These are phyloP conservation scores for Plasmodium reichenowi DNA, from an alignment of 169 alveolate species.

Conservation along the genomic window DNA sequence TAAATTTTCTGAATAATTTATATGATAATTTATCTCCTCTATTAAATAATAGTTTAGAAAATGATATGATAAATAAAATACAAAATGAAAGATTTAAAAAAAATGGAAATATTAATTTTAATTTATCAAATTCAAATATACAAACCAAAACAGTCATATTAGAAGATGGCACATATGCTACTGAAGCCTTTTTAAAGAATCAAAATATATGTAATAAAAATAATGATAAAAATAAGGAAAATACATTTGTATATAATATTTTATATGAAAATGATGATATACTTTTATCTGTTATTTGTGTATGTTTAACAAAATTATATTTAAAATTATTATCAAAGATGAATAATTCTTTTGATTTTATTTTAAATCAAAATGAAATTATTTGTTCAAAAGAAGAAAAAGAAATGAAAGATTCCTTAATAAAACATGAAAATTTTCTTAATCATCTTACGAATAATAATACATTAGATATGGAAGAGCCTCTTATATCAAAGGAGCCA, in stretches of 20 bases:
- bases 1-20: constrained; percentile 7
- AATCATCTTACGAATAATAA: neutral
- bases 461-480: neutral
- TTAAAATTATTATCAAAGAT: constrained; percentile 32
- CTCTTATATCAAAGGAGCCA: neutral
- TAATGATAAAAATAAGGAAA: constrained; percentile 1
- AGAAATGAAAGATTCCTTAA: too few relatives aligned
- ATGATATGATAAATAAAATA: constrained; percentile 43
- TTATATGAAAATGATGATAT: constrained; percentile 76
- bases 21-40: constrained; percentile 26
- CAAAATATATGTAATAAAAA: neutral
- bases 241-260: constrained; percentile 71
- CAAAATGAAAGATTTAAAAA: constrained; percentile 66
- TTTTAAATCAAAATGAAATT: neutral
- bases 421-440: too few relatives aligned
- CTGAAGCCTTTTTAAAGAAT: constrained; percentile 84
- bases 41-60: constrained; percentile 57
- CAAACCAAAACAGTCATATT: constrained; percentile 93
- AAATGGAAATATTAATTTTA: constrained; percentile 75
- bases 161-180: constrained; percentile 97
- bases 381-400: too few relatives aligned
- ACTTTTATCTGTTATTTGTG: constrained; percentile 73
- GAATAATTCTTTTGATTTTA: constrained; percentile 18
- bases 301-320: constrained; percentile 55
- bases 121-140: constrained; percentile 1